Evolutionary conservation across 2,329 filamentous ascomycete species (phyloP).

Genomic region (Phaeosphaeriaceae sp.): DNA sequence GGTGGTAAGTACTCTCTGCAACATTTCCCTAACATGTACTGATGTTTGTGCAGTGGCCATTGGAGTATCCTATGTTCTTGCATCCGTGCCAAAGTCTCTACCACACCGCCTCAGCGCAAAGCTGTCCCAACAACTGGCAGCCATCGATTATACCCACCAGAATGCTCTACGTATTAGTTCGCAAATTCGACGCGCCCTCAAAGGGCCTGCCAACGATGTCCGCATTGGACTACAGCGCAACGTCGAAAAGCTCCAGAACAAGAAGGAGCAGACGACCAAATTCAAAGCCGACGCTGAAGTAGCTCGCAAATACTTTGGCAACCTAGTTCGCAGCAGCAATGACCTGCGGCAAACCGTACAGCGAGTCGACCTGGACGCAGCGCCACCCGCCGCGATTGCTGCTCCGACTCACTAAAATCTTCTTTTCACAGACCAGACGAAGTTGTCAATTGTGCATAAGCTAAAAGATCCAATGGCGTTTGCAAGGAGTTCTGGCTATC

Average conservation of each 20-base stretch:
- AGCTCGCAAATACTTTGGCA: conserved; percentile 88
- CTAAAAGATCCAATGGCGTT: conserved; percentile 26
- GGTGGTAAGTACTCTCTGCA: conserved; percentile 68
- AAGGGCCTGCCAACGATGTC: conserved; percentile 85
- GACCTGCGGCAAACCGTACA: conserved; percentile 59
- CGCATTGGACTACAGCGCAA: conserved; percentile 82
- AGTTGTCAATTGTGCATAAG: conserved; percentile 12
- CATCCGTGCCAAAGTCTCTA: conserved; percentile 86
- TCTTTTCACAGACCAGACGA: not conserved
- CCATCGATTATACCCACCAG: conserved; percentile 89
- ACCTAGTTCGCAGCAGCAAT: conserved; percentile 72
- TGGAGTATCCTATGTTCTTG: conserved; percentile 79
- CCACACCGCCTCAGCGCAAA: conserved; percentile 85
- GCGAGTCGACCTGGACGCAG: conserved; percentile 60
- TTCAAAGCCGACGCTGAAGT: conserved; percentile 83
- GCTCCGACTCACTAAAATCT: conserved; percentile 23
- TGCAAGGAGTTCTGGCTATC: conserved; percentile 19
- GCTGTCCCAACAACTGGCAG: conserved; percentile 78
- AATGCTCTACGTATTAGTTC: conserved; percentile 85
- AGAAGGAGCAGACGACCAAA: conserved; percentile 84
- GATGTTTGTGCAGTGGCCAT: conserved; percentile 65
- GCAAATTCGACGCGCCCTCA: conserved; percentile 87
- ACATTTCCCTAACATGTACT: conserved; percentile 5
- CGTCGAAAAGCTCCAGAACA: conserved; percentile 79
- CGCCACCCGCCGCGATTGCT: conserved; percentile 52